Conservation (phyloP, 1,284 basidiomycete species). For the Wolfiporia cocos region DNA sequence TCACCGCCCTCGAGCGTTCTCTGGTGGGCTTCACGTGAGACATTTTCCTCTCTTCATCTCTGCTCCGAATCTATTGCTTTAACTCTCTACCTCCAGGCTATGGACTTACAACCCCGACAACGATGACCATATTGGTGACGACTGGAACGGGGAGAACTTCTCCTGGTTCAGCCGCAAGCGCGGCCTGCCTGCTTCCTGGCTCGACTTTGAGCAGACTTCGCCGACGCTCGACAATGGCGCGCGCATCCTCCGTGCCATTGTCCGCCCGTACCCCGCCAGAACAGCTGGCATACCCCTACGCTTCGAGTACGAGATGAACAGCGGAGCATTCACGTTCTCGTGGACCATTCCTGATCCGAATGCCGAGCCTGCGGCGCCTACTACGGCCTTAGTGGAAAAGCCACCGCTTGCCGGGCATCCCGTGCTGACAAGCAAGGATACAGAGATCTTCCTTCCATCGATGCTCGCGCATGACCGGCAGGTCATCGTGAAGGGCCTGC, state of each 20-base stretch:
- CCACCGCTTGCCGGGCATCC: slow-evolving; percentile 36
- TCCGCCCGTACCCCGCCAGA: slow-evolving; percentile 77
- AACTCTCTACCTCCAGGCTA: slow-evolving; percentile 40
- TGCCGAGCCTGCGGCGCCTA: slow-evolving; percentile 6
- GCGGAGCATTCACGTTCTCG: slow-evolving; percentile 53
- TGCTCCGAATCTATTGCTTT: background rate
- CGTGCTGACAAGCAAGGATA: slow-evolving; percentile 46
- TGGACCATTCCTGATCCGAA: slow-evolving; percentile 42
- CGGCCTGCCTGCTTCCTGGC: slow-evolving; percentile 42
- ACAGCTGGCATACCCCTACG: slow-evolving; percentile 64
- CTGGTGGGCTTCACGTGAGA: slow-evolving; percentile 80
- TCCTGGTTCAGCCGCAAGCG: slow-evolving; percentile 80
- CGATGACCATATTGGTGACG: slow-evolving; percentile 73
- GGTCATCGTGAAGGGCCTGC: slow-evolving; percentile 51
- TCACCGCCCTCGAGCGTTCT: slow-evolving; percentile 69
- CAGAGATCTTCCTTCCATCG: slow-evolving; percentile 78
- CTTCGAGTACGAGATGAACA: slow-evolving; percentile 70
- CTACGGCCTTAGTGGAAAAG: slow-evolving; percentile 17
- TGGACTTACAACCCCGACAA: slow-evolving; percentile 97
- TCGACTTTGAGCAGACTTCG: slow-evolving; percentile 50
- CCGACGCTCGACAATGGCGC: slow-evolving; percentile 74
- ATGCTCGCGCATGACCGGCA: slow-evolving; percentile 50
- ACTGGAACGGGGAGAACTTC: slow-evolving; percentile 97
- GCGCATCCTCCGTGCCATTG: slow-evolving; percentile 71
- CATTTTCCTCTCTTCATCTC: slow-evolving; percentile 3